Conservation (phyloP, 176 grass and related monocot genomes). For the Carex kokanica region DNA sequence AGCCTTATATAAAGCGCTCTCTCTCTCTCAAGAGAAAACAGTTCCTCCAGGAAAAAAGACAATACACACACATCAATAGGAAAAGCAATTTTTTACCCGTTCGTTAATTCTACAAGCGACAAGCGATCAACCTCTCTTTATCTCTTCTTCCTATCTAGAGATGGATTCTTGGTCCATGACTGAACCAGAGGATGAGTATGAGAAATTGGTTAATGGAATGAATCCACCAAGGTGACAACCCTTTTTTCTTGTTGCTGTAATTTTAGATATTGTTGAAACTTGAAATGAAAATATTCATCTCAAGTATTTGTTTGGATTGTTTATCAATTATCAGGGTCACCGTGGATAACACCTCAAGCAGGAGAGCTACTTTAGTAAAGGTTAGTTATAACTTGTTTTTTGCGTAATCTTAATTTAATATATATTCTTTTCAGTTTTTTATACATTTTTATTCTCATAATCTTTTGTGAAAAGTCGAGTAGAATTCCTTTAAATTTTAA, state of each 20-base stretch:
- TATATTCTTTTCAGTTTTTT: not conserved
- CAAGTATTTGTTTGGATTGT: not conserved
- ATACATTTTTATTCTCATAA: not conserved
- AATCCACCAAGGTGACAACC: constrained; percentile 44
- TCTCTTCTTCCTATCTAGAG: not conserved
- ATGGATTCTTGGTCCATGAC: constrained; percentile 39
- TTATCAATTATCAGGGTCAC: constrained; percentile 30
- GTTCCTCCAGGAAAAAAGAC: not conserved
- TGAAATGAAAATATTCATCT: not conserved
- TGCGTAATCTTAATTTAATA: not conserved
- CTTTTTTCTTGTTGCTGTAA: not conserved
- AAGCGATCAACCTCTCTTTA: not conserved
- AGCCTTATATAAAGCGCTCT: not conserved
- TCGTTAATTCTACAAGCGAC: not conserved
- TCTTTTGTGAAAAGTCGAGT: not conserved
- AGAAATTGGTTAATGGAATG: constrained; percentile 47
- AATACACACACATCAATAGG: not conserved
- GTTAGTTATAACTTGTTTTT: constrained; percentile 17
- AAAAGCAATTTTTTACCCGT: not conserved
- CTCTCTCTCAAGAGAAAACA: not conserved
- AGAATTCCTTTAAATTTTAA: not conserved
- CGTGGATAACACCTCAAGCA: constrained; percentile 47
- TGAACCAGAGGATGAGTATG: constrained; percentile 57
- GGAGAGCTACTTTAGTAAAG: constrained; percentile 47
- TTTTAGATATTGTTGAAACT: not conserved